phyloP scores from a whole-genome alignment of 169 alveolate genomes.

The Plasmodium cynomolgi region DNA sequence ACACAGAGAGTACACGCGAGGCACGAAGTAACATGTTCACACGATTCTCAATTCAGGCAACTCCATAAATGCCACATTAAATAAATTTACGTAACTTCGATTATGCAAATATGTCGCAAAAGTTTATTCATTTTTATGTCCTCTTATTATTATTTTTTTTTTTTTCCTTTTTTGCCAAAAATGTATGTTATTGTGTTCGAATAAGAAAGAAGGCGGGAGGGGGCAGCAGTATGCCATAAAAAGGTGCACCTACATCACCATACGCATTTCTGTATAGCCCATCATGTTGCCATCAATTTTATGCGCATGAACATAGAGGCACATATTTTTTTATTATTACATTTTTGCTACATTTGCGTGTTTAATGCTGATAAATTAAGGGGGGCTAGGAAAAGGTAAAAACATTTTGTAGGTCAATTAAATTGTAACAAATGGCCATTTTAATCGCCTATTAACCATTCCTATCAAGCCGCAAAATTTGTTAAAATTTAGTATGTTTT shows the following conservation, averaged over 20 bases:
- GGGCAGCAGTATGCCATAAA: neutral
- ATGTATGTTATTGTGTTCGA: neutral
- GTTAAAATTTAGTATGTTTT: neutral
- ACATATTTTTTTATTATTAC: neutral
- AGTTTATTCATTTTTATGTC: neutral
- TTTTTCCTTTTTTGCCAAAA: neutral
- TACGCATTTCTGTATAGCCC: neutral
- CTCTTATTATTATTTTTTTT: neutral
- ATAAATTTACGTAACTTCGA: neutral
- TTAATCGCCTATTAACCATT: neutral
- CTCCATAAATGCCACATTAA: neutral
- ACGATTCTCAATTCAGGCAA: neutral
- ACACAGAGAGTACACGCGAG: neutral
- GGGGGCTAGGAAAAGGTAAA: neutral
- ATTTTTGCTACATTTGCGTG: neutral
- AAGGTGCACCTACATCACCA: slow-evolving; percentile 75
- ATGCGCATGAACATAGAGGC: neutral
- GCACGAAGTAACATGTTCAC: neutral
- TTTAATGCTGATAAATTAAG: neutral
- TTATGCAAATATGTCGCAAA: neutral
- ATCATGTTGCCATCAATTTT: neutral
- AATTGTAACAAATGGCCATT: neutral
- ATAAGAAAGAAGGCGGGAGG: neutral
- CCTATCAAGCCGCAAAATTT: neutral
- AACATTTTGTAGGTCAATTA: neutral